A percentile compares a stretch with the other conserved stretches of the same genome.
These are phyloP conservation scores for Plasmodium knowlesi DNA, from an alignment of 169 alveolate species.

Conservation along the genomic window DNA sequence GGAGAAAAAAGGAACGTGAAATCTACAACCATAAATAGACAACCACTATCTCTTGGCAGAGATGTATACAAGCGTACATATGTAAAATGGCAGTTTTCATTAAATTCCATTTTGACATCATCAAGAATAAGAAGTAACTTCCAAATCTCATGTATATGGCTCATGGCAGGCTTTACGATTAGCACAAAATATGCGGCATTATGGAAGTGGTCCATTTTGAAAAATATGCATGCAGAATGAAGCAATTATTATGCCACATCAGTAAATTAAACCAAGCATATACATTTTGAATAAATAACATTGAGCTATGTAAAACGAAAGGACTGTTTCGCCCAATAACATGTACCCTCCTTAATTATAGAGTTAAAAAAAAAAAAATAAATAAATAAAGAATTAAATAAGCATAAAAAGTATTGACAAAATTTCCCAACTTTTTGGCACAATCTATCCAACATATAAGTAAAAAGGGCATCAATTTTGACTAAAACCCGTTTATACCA, in stretches of 20 bases:
- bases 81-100: background rate
- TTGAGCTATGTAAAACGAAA: background rate
- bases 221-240: constrained; percentile 3
- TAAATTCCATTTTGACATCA: background rate
- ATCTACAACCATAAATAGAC: background rate
- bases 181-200: background rate
- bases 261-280: background rate
- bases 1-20: background rate
- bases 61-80: background rate
- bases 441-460: background rate
- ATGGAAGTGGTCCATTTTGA: background rate
- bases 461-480: background rate
- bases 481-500: background rate
- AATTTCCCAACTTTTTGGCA: background rate
- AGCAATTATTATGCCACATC: background rate
- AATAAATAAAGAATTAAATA: no score
- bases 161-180: background rate
- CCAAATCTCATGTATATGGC: background rate
- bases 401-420: background rate
- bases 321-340: background rate
- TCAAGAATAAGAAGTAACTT: background rate
- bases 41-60: background rate
- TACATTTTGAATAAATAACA: background rate
- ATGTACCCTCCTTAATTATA: background rate
- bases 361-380: background rate